Conservation (phyloP, 2,329 filamentous ascomycete genomes). For the Pseudophaeomoniella oleicola region DNA sequence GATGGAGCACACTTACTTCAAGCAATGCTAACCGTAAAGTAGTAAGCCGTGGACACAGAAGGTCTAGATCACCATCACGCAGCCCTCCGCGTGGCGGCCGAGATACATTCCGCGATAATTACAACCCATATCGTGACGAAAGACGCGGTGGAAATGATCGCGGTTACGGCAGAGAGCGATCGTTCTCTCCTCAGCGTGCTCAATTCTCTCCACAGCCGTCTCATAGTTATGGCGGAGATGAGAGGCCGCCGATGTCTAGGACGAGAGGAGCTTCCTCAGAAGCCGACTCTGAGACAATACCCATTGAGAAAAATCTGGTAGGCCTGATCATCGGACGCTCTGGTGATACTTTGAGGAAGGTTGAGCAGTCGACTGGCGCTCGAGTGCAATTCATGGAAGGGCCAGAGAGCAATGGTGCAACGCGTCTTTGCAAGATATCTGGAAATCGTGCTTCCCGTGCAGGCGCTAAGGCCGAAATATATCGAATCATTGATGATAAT, state of each 20-base stretch:
- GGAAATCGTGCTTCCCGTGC: conserved; percentile 57
- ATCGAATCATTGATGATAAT: conserved; percentile 77
- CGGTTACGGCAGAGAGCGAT: conserved; percentile 54
- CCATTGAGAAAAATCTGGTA: conserved; percentile 74
- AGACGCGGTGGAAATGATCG: conserved; percentile 45
- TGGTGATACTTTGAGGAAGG: conserved; percentile 74
- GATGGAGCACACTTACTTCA: conserved; percentile 13
- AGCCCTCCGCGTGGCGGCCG: conserved; percentile 53
- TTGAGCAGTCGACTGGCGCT: conserved; percentile 69
- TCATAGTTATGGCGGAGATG: conserved; percentile 24
- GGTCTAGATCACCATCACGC: conserved; percentile 53
- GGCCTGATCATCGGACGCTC: conserved; percentile 83
- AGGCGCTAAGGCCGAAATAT: conserved; percentile 70
- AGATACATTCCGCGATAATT: conserved; percentile 58
- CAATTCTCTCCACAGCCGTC: conserved; percentile 20
- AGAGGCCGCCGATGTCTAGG: conserved; percentile 42
- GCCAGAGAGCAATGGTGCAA: conserved; percentile 53
- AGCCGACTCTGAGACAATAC: conserved; percentile 66
- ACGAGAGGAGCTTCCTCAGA: conserved; percentile 31
- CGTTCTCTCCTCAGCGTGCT: conserved; percentile 52
- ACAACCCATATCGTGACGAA: conserved; percentile 76
- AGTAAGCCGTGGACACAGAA: conserved; percentile 42
- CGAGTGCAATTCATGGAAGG: conserved; percentile 79
- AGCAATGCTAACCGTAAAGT: conserved; percentile 28
- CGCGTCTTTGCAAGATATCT: conserved; percentile 74